These are phyloP conservation scores for Erigeron canadensis DNA, from an alignment of 129 eudicot species.

Conservation along the genomic window DNA sequence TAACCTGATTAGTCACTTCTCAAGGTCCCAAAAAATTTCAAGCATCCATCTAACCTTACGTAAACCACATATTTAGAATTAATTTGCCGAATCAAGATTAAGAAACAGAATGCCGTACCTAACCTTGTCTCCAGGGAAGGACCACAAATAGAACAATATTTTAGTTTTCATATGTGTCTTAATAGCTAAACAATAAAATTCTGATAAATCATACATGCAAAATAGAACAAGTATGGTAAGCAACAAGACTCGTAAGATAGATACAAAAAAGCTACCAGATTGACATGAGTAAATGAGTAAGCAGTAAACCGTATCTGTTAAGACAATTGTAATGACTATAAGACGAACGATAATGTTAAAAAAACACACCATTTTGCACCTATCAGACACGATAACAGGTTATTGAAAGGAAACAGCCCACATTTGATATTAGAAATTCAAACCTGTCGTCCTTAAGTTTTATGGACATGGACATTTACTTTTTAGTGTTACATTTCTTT, in stretches of 20 bases:
- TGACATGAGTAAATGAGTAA: slow-evolving; percentile 6
- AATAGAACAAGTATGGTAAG: neutral
- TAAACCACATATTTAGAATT: slow-evolving; percentile 12
- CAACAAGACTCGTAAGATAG: neutral
- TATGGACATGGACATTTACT: neutral
- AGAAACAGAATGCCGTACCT: neutral
- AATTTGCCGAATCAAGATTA: slow-evolving; percentile 21
- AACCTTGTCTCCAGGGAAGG: slow-evolving; percentile 17
- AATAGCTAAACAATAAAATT: neutral
- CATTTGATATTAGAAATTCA: neutral
- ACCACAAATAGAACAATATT: slow-evolving; percentile 31
- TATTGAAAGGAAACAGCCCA: neutral
- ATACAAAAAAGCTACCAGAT: neutral
- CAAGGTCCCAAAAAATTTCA: slow-evolving; percentile 20
- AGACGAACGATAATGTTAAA: slow-evolving; percentile 6
- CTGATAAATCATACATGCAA: neutral
- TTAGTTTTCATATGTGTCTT: slow-evolving; percentile 19
- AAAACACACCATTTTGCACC: neutral
- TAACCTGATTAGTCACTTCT: slow-evolving; percentile 27
- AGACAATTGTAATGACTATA: slow-evolving; percentile 1
- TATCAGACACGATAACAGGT: neutral
- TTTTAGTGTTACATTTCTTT: neutral
- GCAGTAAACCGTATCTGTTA: slow-evolving; percentile 1
- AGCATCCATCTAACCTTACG: slow-evolving; percentile 7
- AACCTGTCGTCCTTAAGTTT: neutral